These are phyloP conservation scores for Spergularia bocconei DNA, from an alignment of 148 eudicot species.

Conservation along the genomic window DNA sequence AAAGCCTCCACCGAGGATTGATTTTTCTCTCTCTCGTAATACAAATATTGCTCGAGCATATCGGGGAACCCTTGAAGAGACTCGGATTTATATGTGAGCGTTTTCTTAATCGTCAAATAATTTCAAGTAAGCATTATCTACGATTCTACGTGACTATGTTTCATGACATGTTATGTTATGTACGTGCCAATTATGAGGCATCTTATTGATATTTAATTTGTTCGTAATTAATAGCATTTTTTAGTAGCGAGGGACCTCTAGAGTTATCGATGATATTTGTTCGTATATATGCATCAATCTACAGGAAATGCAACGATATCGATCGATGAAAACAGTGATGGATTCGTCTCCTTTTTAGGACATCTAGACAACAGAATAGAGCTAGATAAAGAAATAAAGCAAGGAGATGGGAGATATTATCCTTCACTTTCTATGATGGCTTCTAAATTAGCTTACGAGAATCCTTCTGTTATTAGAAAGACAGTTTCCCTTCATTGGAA, in stretches of 20 bases:
- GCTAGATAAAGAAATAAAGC: constrained; percentile 38
- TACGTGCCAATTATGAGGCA: too few relatives aligned
- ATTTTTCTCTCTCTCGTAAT: constrained; percentile 19
- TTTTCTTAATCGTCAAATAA: constrained; percentile 15
- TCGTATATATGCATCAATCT: neutral
- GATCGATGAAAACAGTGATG: constrained; percentile 7
- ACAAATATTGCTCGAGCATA: constrained; percentile 9
- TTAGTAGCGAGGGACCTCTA: too few relatives aligned
- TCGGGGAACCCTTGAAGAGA: neutral
- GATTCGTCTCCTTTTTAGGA: constrained; percentile 30
- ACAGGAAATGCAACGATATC: constrained; percentile 17
- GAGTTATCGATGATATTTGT: too few relatives aligned
- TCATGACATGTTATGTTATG: too few relatives aligned
- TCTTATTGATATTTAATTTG: too few relatives aligned
- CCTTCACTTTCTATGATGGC: constrained; percentile 63
- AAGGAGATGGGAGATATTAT: constrained; percentile 45
- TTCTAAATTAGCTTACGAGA: constrained; percentile 67
- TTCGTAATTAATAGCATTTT: too few relatives aligned
- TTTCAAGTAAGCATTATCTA: constrained; percentile 2
- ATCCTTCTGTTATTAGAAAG: constrained; percentile 28
- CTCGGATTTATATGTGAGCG: constrained; percentile 13
- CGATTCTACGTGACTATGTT: too few relatives aligned
- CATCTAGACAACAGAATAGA: constrained; percentile 42
- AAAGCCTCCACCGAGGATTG: constrained; percentile 14
- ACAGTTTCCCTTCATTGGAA: constrained; percentile 51